Percentiles rank a stretch among this genome's conserved stretches.
These are phyloP conservation scores for Aspergillus japonicus DNA, from an alignment of 2,329 filamentous ascomycete species.

Conservation along the genomic window DNA sequence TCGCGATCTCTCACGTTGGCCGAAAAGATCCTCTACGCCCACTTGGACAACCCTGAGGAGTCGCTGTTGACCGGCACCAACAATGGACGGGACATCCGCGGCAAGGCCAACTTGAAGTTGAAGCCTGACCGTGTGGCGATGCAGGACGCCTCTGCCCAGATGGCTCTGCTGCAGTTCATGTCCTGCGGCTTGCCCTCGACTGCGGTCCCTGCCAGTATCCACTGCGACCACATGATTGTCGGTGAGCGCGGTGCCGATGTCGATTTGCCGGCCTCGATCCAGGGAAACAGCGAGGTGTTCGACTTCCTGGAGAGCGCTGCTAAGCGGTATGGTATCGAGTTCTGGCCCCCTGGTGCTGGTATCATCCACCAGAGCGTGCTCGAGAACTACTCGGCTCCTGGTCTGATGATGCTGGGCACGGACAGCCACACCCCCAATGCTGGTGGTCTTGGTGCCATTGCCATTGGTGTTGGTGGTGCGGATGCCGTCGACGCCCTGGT, in stretches of 20 bases:
- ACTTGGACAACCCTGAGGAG: slow-evolving; percentile 85
- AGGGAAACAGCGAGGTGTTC: slow-evolving; percentile 94
- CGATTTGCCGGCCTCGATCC: slow-evolving; percentile 80
- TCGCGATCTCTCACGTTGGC: slow-evolving; percentile 73
- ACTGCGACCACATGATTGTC: slow-evolving; percentile 99
- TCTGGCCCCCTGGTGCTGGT: slow-evolving; percentile 89
- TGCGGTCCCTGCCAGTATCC: slow-evolving; percentile 92
- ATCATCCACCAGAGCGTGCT: slow-evolving; percentile 98
- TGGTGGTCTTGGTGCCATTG: slow-evolving; percentile 88
- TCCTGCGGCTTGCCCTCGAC: slow-evolving; percentile 85
- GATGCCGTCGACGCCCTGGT: slow-evolving; percentile 97
- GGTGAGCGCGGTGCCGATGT: slow-evolving; percentile 84
- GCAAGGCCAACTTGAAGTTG: slow-evolving; percentile 89
- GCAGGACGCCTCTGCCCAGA: slow-evolving; percentile 98
- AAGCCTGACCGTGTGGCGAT: slow-evolving; percentile 97
- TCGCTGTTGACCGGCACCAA: slow-evolving; percentile 78
- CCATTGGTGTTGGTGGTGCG: slow-evolving; percentile 94
- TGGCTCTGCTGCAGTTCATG: slow-evolving; percentile 99
- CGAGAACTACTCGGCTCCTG: slow-evolving; percentile 96
- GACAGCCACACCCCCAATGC: slow-evolving; percentile 97
- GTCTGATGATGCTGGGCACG: slow-evolving; percentile 97
- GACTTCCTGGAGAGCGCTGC: slow-evolving; percentile 93
- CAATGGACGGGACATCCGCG: slow-evolving; percentile 80
- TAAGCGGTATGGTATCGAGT: slow-evolving; percentile 90
- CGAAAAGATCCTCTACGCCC: slow-evolving; percentile 97